Conservation (phyloP, 2,329 filamentous ascomycete species). For the Periglandula ipomoeae region DNA sequence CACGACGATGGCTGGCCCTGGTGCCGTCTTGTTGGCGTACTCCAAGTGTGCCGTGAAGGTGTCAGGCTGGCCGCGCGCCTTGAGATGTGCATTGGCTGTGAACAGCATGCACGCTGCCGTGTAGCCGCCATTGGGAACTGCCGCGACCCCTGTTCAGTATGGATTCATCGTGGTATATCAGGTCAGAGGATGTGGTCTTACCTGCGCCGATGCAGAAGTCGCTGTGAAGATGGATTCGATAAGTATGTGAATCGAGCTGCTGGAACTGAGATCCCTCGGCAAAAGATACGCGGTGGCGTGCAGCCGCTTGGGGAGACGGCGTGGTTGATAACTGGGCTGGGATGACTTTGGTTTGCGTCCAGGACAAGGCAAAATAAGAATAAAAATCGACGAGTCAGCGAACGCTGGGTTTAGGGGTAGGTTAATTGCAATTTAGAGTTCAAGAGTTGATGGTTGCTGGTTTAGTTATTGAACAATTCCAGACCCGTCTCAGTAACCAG, state of each 20-base stretch:
- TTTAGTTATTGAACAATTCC: too few species aligned
- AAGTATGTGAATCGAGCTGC: constrained; percentile 16
- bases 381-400: too few species aligned
- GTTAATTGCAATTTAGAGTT: too few species aligned
- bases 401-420: too few species aligned
- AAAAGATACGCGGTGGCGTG: background rate
- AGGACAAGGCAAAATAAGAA: too few species aligned
- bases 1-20: constrained; percentile 22
- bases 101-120: constrained; percentile 25
- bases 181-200: constrained; percentile 5
- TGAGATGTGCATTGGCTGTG: constrained; percentile 20
- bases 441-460: too few species aligned
- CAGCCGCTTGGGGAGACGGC: too few species aligned
- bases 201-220: constrained; percentile 17
- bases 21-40: constrained; percentile 24
- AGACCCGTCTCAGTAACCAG: too few species aligned
- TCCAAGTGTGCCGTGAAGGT: constrained; percentile 25
- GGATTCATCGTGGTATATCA: too few species aligned
- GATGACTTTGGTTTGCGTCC: too few species aligned
- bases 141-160: background rate
- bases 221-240: constrained; percentile 13
- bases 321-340: too few species aligned
- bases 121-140: constrained; percentile 33
- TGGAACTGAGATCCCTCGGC: constrained; percentile 13
- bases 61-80: constrained; percentile 20